Evolutionary conservation across 108 stramenopile genomes (phyloP).

Genomic region (Nannochloropsis granulata): DNA sequence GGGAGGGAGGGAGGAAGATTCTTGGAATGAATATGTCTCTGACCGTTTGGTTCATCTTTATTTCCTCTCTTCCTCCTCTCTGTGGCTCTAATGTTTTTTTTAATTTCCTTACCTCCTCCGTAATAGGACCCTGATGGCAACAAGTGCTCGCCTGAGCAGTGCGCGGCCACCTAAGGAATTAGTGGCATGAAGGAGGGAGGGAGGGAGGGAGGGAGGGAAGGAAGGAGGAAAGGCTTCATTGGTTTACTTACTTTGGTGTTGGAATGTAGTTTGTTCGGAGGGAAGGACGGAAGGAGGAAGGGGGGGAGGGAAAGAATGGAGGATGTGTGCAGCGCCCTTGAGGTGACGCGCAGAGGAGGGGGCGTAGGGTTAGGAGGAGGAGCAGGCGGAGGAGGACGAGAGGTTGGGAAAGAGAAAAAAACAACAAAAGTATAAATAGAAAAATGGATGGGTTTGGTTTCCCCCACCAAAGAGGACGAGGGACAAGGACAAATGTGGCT

Average conservation of each 20-base stretch:
- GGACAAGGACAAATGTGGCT: too few species aligned
- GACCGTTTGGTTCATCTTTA: not conserved
- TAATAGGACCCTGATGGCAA: too few species aligned
- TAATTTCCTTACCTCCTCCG: too few species aligned
- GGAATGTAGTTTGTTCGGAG: not conserved
- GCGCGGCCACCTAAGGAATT: not conserved
- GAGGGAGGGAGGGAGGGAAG: not conserved
- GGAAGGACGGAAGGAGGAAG: not conserved
- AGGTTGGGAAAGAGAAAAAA: too few species aligned
- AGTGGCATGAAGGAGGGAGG: not conserved
- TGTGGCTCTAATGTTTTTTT: too few species aligned
- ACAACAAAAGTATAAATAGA: too few species aligned
- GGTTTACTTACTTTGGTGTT: not conserved
- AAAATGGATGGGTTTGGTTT: too few species aligned
- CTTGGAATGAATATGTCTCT: not conserved
- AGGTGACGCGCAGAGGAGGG: not conserved
- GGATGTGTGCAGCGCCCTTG: not conserved
- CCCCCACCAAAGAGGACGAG: too few species aligned
- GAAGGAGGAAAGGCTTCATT: not conserved
- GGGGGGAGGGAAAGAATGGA: not conserved
- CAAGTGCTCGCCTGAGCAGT: not conserved
- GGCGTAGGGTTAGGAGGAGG: not conserved
- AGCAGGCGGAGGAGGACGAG: too few species aligned
- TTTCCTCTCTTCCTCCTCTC: not conserved
- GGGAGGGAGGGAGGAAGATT: not conserved